phyloP scores from a whole-genome alignment of 345 rosid species.

The Citrus inodora region DNA sequence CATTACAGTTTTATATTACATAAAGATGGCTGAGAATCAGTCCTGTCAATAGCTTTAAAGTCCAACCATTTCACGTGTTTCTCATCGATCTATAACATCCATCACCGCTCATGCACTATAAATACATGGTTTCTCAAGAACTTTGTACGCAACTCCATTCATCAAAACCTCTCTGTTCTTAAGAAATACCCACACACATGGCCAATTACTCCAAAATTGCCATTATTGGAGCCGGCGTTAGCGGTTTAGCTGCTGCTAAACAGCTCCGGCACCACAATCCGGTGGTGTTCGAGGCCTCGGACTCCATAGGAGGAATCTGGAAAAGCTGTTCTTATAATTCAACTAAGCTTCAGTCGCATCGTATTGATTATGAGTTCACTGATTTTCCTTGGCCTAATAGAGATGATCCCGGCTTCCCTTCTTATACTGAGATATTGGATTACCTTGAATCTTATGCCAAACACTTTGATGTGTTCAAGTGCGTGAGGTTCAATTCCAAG shows the following conservation, averaged over 20 bases:
- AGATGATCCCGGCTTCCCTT: constrained; percentile 64
- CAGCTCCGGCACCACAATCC: constrained; percentile 67
- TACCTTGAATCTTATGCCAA: constrained; percentile 74
- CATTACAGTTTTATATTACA: background rate
- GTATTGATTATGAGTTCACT: constrained; percentile 73
- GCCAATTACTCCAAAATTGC: constrained; percentile 47
- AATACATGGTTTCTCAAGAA: constrained; percentile 16
- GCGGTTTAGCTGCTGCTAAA: constrained; percentile 78
- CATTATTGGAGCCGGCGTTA: constrained; percentile 88
- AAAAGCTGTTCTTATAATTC: constrained; percentile 67
- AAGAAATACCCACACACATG: constrained; percentile 4
- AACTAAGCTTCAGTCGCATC: constrained; percentile 75
- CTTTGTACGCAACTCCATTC: background rate
- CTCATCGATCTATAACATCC: too few species aligned
- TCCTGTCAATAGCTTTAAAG: background rate
- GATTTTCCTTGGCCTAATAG: constrained; percentile 84
- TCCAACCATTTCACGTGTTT: too few species aligned
- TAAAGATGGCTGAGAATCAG: background rate
- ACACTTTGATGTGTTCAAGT: constrained; percentile 62
- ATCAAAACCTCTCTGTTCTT: background rate
- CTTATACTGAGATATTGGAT: constrained; percentile 57
- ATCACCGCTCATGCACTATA: constrained; percentile 21
- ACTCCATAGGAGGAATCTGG: constrained; percentile 91
- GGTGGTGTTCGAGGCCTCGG: constrained; percentile 70
- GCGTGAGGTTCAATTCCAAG: constrained; percentile 60